Conservation (phyloP, 805 yeast genomes). For the Henningerozyma blattae region DNA sequence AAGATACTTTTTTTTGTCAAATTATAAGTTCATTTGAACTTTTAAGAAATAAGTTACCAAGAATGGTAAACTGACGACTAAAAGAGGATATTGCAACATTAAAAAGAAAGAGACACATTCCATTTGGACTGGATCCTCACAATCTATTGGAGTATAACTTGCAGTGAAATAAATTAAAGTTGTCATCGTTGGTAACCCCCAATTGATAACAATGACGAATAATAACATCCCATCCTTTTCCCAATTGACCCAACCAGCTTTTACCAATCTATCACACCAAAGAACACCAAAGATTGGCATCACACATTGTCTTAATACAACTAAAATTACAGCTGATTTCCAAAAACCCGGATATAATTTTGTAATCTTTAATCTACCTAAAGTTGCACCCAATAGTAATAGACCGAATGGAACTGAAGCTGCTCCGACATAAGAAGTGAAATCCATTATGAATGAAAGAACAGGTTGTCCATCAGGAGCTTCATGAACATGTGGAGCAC, state of each 20-base stretch:
- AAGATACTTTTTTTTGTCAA: too few species aligned
- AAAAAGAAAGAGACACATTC: conserved; percentile 73
- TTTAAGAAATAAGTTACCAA: conserved; percentile 29
- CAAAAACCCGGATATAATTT: conserved; percentile 55
- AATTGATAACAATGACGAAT: conserved; percentile 64
- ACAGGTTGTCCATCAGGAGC: conserved; percentile 90
- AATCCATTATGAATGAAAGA: conserved; percentile 75
- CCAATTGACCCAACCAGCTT: conserved; percentile 53
- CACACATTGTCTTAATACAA: conserved; percentile 48
- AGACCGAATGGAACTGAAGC: conserved; percentile 90
- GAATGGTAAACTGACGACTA: conserved; percentile 63
- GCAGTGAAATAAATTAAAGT: conserved; percentile 81
- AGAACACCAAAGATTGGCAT: conserved; percentile 74
- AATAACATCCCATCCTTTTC: conserved; percentile 41
- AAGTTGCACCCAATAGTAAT: conserved; percentile 75
- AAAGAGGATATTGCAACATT: conserved; percentile 57
- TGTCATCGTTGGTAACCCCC: conserved; percentile 85
- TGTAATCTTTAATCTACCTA: conserved; percentile 58
- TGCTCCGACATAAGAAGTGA: conserved; percentile 63
- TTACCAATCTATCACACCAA: conserved; percentile 48
- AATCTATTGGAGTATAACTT: conserved; percentile 60
- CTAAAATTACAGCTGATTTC: conserved; percentile 49
- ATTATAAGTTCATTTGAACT: conserved; percentile 23
- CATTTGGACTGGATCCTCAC: conserved; percentile 41
- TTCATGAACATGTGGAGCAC: conserved; percentile 35